Conservation (phyloP, 176 grass and related monocot species). For the Olyra latifolia region DNA sequence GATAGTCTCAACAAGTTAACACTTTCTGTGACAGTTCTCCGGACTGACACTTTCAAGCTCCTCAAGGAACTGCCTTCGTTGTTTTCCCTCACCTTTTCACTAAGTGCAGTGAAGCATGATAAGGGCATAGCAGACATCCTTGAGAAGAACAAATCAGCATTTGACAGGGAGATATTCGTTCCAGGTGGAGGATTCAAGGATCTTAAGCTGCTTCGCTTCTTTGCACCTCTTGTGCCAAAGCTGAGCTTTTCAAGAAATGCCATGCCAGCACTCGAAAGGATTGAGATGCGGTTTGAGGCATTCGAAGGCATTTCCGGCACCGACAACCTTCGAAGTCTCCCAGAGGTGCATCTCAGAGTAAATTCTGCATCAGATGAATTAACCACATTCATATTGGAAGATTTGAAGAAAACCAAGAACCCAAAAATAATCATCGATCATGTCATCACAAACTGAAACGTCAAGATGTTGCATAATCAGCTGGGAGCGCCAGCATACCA, state of each 20-base stretch:
- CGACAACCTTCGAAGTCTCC: neutral
- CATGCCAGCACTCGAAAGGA: slow-evolving; percentile 1
- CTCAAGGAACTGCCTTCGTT: neutral
- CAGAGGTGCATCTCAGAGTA: slow-evolving; percentile 15
- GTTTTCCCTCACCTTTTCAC: neutral
- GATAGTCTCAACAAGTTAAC: slow-evolving; percentile 2
- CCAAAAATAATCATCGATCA: slow-evolving; percentile 6
- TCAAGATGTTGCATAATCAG: neutral
- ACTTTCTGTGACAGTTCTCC: slow-evolving; percentile 18
- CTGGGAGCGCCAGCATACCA: neutral
- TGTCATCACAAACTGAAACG: neutral
- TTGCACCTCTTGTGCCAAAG: neutral
- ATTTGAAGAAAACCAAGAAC: neutral
- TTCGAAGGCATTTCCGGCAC: neutral
- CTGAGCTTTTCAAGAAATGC: neutral
- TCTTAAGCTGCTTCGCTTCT: neutral
- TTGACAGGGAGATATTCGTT: too few species aligned
- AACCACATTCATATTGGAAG: neutral
- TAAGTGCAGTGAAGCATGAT: too few species aligned
- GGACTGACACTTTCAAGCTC: neutral
- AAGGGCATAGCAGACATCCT: too few species aligned
- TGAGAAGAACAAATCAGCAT: too few species aligned
- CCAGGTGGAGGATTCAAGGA: too few species aligned
- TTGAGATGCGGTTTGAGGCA: neutral
- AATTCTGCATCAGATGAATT: neutral